Evolutionary conservation across 2,329 filamentous ascomycete species (phyloP), one percentile per base, ranked within the genome.

Genomic region (Ascosphaera pollenicola): DNA sequence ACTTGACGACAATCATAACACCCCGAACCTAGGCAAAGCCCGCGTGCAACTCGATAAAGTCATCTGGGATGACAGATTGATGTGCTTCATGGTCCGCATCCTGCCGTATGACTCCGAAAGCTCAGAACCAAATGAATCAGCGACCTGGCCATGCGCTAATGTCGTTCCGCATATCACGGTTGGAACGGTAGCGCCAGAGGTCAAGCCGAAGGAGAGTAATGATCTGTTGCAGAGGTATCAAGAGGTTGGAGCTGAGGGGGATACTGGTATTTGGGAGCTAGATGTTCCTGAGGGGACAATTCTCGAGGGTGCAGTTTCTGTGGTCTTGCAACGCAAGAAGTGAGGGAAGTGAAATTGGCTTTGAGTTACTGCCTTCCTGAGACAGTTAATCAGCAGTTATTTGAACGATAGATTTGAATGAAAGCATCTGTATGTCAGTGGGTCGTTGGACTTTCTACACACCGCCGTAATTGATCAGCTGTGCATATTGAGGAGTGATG

Each of bases 141-240:
- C 54, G 35, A 60, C 61, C 36, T 81, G 75, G 73, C 64, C 73
- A 40, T 87, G 76, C 44, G 69, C 71, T 35, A 98, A 98, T 52
- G 59, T 66, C 11, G 66, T 91, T 24, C 74, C 85, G 8, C 89
- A 98, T 54, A 72, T 98, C 43, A 98, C 89, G 0, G 66, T 95
- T 6, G 89, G 89, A 16, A 98, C 89, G 0, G 71, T 74, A 8
- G 69, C 75, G 46, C 58, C 65, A 36, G 57, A 65, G 6, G 72
- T 95, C 50, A 95, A 94, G 62, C 87, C 89, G 0, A 85, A 80
- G 58, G 87, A 98, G 63, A 92, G 85, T 60, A 98, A 98, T 52
- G 75, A 82, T 42, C 49, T 98, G 51, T 57, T 98, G 42, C 66
- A 66, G 45, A 64, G 65, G 43, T 95, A 87, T 87, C 53, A 89